phyloP scores from a whole-genome alignment of 805 yeast genomes.

The Torulaspora delbrueckii region DNA sequence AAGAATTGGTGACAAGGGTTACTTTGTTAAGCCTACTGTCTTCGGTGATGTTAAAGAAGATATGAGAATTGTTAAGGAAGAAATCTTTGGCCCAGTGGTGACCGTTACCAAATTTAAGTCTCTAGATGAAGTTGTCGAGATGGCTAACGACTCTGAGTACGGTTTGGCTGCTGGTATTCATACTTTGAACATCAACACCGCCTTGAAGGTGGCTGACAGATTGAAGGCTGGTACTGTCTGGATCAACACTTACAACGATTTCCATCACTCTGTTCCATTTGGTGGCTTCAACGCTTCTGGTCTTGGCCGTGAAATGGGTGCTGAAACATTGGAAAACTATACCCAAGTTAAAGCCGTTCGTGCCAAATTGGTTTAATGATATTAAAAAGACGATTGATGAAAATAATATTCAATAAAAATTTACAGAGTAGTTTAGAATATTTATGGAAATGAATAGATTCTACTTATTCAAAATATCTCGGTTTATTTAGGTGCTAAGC shows the following conservation, averaged over 20 bases:
- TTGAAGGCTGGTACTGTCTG: slow-evolving; percentile 86
- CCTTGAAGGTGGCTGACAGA: slow-evolving; percentile 67
- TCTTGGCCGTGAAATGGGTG: slow-evolving; percentile 90
- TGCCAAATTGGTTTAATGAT: slow-evolving; percentile 32
- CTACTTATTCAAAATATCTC: not conserved
- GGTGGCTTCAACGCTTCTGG: slow-evolving; percentile 93
- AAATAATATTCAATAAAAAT: not conserved
- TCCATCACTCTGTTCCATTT: slow-evolving; percentile 83
- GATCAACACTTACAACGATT: slow-evolving; percentile 86
- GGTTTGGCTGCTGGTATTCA: slow-evolving; percentile 93
- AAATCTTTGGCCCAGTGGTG: slow-evolving; percentile 90
- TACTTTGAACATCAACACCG: slow-evolving; percentile 68
- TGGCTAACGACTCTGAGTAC: slow-evolving; percentile 76
- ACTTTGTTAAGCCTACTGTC: slow-evolving; percentile 66
- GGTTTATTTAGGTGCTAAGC: slow-evolving; percentile 7
- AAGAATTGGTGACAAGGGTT: slow-evolving; percentile 57
- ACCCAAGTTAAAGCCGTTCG: slow-evolving; percentile 82
- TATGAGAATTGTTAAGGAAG: slow-evolving; percentile 69
- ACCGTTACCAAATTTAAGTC: slow-evolving; percentile 75
- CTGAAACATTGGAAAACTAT: slow-evolving; percentile 79
- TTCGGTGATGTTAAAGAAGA: slow-evolving; percentile 64
- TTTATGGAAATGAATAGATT: not conserved
- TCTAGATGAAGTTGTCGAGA: slow-evolving; percentile 70
- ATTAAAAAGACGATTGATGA: not conserved
- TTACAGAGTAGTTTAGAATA: not conserved